Evolutionary conservation across 805 yeast genomes (phyloP), one percentile per base, ranked within the genome.

Genomic region (Saccharomyces kudriavzevii): DNA sequence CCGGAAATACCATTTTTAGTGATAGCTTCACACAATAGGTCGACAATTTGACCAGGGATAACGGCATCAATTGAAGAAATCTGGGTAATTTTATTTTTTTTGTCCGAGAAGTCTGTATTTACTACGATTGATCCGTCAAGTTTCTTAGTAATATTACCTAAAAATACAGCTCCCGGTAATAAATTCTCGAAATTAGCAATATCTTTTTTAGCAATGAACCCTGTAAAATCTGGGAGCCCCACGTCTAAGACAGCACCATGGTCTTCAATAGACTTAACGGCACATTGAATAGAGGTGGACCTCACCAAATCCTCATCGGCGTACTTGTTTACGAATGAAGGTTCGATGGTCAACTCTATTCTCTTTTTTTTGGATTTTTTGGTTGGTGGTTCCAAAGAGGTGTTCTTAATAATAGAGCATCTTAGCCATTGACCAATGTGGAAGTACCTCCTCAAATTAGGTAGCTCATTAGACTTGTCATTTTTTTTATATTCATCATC

Each of bases 191-290:
- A 56, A 10, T 72, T 68, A 27, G 74, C 67, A 50, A 86, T 70
- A 54, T 85, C 92, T 59, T 84, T 85, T 58, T 80, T 83, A 1
- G 95, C 78, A 49, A 91, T 74, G 69, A 92, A 91, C 0, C 96
- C 96, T 28, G 81, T 72, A 8, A 78, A 54, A 5, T 76, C 79
- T 8, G 69, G 68, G 50, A 77, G 66, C 31, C 97, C 97, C 43
- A 86, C 68, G 60, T 84, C 85, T 46, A 92, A 71, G 53, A 88
- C 80, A 25, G 83, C 79, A 71, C 99, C 99, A 67, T 89, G 97
- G 67, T 94, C 99, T 76, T 94, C 98, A 25, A 88, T 71, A 48
- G 95, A 85, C 56, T 76, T 78, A 24, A 94, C 82, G 2, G 88
- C 76, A 25, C 83, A 91, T 70, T 94, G 99, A 2, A 94, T 65